A percentile compares a stretch with the other conserved stretches of the same genome.
These are phyloP conservation scores for Ogataea allantospora DNA, from an alignment of 805 yeast genomes.

Conservation along the genomic window DNA sequence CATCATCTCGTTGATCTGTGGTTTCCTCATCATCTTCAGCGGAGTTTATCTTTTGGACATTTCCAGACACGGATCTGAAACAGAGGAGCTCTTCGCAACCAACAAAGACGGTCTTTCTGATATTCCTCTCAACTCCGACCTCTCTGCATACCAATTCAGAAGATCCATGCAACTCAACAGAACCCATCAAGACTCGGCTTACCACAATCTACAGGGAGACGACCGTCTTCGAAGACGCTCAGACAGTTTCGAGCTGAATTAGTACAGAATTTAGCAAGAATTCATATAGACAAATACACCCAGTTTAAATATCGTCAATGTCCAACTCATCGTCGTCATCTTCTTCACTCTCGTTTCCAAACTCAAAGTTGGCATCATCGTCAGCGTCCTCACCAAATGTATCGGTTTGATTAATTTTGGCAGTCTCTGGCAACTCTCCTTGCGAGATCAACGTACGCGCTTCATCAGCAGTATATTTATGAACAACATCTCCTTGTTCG, in stretches of 20 bases:
- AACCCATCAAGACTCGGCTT: constrained; percentile 23
- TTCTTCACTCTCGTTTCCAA: constrained; percentile 86
- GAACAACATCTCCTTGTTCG: constrained; percentile 96
- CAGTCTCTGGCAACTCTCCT: constrained; percentile 97
- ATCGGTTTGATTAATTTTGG: constrained; percentile 96
- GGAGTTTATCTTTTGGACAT: constrained; percentile 84
- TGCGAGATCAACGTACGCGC: constrained; percentile 93
- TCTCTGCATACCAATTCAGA: constrained; percentile 70
- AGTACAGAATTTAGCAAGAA: constrained; percentile 13
- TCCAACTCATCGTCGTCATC: constrained; percentile 79
- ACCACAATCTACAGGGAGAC: constrained; percentile 25
- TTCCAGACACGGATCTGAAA: constrained; percentile 60
- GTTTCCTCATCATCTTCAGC: constrained; percentile 81
- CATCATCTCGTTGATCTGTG: constrained; percentile 76
- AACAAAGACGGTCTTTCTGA: constrained; percentile 51
- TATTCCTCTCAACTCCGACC: constrained; percentile 82
- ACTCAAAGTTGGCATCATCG: constrained; percentile 97
- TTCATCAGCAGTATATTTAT: constrained; percentile 95
- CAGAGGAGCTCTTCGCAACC: constrained; percentile 40
- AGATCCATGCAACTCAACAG: constrained; percentile 70
- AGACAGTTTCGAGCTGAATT: constrained; percentile 57
- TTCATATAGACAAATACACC: constrained; percentile 6
- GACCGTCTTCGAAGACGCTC: constrained; percentile 58
- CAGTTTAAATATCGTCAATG: constrained; percentile 86
- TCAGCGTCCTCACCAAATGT: constrained; percentile 95